A percentile compares a stretch with the other conserved stretches of the same genome.
phyloP scores from a whole-genome alignment of 2,329 filamentous ascomycete species.

The Diaporthe caulivora region DNA sequence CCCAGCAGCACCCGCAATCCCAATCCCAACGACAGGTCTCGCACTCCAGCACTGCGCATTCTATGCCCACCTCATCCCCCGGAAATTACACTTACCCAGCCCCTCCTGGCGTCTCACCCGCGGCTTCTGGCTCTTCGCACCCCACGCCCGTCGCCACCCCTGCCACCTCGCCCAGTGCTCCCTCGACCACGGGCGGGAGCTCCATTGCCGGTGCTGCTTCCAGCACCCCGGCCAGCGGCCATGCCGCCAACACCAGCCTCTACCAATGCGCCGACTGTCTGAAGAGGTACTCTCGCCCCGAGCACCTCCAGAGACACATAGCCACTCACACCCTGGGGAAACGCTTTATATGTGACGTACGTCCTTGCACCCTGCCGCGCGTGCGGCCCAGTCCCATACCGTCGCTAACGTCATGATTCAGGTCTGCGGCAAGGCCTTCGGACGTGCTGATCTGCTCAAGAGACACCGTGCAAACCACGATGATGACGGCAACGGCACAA shows the following conservation, averaged over 20 bases:
- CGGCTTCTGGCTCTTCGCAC: conserved; percentile 33
- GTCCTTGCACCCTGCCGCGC: conserved; percentile 20
- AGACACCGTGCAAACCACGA: conserved; percentile 65
- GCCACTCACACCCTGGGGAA: conserved; percentile 64
- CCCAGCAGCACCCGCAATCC: conserved; percentile 6
- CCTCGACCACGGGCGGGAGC: conserved; percentile 42
- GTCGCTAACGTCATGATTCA: conserved; percentile 46
- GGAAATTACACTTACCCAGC: conserved; percentile 32
- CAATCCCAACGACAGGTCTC: conserved; percentile 10
- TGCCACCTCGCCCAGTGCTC: conserved; percentile 41
- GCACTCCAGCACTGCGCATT: conserved; percentile 5
- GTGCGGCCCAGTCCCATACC: conserved; percentile 28
- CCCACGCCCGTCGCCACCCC: conserved; percentile 30
- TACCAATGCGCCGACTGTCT: conserved; percentile 66
- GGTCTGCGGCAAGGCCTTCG: conserved; percentile 66
- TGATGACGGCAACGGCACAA: conserved; percentile 58
- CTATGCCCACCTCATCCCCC: conserved; percentile 10
- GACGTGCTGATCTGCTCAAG: conserved; percentile 65
- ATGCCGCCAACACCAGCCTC: conserved; percentile 46
- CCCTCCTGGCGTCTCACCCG: conserved; percentile 31
- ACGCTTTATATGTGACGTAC: conserved; percentile 58
- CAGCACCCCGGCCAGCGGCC: conserved; percentile 38
- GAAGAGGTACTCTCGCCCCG: conserved; percentile 64
- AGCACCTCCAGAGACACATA: conserved; percentile 66
- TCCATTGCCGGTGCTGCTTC: conserved; percentile 1